Conservation (phyloP, 129 eudicot species). For the Artemisia annua region DNA sequence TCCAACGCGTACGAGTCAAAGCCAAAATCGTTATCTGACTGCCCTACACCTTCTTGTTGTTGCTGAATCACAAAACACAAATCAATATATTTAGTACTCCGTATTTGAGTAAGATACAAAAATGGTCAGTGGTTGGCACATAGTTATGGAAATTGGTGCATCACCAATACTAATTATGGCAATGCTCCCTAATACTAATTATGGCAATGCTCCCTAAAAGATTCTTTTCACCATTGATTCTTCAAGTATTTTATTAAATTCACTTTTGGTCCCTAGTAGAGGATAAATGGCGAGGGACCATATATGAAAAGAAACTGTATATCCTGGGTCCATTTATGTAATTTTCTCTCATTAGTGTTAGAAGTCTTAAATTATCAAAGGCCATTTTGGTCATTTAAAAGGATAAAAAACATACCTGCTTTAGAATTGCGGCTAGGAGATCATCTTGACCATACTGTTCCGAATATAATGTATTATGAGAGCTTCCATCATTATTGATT, state of each 20-base stretch:
- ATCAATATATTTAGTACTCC: not conserved
- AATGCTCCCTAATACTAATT: too few relatives aligned
- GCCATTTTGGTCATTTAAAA: not conserved
- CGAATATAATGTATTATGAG: slow-evolving; percentile 35
- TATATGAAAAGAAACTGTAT: too few relatives aligned
- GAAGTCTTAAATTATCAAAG: not conserved
- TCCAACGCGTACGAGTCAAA: slow-evolving; percentile 78
- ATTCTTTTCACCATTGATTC: too few relatives aligned
- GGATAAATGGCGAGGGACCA: too few relatives aligned
- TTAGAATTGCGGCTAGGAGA: slow-evolving; percentile 73
- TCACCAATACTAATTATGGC: too few relatives aligned
- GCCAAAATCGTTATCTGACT: slow-evolving; percentile 54
- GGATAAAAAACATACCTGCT: slow-evolving; percentile 50
- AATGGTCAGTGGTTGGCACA: too few relatives aligned
- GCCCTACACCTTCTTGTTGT: slow-evolving; percentile 73
- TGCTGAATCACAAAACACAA: slow-evolving; percentile 24
- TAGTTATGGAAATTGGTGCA: too few relatives aligned
- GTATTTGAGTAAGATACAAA: too few relatives aligned
- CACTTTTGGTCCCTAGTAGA: too few relatives aligned
- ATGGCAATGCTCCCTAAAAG: too few relatives aligned
- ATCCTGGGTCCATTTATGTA: not conserved
- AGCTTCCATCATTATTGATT: slow-evolving; percentile 46
- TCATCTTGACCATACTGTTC: slow-evolving; percentile 81
- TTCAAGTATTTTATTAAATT: too few relatives aligned
- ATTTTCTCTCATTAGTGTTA: not conserved